Evolutionary conservation across 2,329 filamentous ascomycete genomes (phyloP).

Genomic region (Fusarium sp.): DNA sequence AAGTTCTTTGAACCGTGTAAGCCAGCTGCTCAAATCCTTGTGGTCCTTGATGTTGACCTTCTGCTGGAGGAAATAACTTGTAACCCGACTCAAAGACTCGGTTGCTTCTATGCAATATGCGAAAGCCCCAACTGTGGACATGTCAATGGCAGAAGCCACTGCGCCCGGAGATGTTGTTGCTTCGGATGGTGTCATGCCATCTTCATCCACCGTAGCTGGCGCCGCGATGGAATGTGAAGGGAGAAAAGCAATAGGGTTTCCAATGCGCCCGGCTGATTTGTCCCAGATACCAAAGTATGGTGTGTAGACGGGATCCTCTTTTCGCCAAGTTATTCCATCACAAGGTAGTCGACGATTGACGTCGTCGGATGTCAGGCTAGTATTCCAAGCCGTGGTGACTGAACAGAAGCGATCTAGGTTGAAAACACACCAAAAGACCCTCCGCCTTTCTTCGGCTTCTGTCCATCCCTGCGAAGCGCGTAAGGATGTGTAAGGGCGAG

Average conservation of each 20-base stretch:
- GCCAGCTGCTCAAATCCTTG: constrained; percentile 58
- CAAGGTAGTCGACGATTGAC: constrained; percentile 52
- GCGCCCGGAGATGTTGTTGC: constrained; percentile 4
- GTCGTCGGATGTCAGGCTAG: constrained; percentile 52
- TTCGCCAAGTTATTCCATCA: constrained; percentile 60
- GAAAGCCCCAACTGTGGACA: constrained; percentile 61
- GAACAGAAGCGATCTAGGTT: constrained; percentile 43
- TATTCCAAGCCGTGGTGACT: constrained; percentile 49
- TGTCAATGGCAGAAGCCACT: constrained; percentile 31
- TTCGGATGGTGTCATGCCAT: constrained; percentile 6
- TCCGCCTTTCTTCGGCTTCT: constrained; percentile 50
- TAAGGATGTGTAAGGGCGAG: constrained; percentile 4
- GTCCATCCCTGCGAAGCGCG: constrained; percentile 49
- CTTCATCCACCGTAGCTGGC: constrained; percentile 6
- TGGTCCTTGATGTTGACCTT: constrained; percentile 57
- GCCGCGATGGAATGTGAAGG: constrained; percentile 49
- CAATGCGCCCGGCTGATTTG: constrained; percentile 56
- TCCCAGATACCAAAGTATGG: constrained; percentile 64
- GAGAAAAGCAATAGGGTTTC: constrained; percentile 57
- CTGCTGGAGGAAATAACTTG: constrained; percentile 62
- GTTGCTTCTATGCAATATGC: constrained; percentile 64
- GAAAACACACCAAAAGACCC: constrained; percentile 54
- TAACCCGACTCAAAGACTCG: constrained; percentile 62
- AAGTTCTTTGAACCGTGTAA: constrained; percentile 63
- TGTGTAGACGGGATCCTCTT: constrained; percentile 55